Evolutionary conservation across 192 early-diverging fungal genomes (phyloP).

Genomic region (Cetraspora pellucida): DNA sequence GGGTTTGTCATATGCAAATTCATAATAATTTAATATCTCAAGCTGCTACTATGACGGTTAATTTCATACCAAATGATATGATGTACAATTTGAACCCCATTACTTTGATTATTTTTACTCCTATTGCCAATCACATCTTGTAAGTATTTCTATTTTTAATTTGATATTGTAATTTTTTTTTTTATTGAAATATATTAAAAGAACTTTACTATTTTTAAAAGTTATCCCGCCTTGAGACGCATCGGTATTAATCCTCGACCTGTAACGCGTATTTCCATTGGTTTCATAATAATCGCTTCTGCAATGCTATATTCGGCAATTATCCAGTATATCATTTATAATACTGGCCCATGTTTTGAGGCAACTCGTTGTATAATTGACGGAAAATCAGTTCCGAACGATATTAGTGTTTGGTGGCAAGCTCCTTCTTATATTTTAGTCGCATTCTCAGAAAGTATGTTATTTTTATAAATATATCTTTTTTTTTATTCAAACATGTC

Average conservation of each 20-base stretch:
- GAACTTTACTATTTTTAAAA: slow-evolving; percentile 4
- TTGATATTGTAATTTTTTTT: neutral
- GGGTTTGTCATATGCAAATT: slow-evolving; percentile 71
- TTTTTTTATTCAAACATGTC: neutral
- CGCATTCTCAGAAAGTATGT: slow-evolving; percentile 58
- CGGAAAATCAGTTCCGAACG: slow-evolving; percentile 47
- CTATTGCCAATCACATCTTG: slow-evolving; percentile 58
- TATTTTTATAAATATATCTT: neutral
- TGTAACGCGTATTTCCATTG: slow-evolving; percentile 65
- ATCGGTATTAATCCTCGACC: slow-evolving; percentile 57
- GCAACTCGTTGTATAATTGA: slow-evolving; percentile 35
- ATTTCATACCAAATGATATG: slow-evolving; percentile 64
- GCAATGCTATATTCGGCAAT: slow-evolving; percentile 65
- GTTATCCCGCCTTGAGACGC: slow-evolving; percentile 63
- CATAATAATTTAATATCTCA: slow-evolving; percentile 64
- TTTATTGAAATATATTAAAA: neutral
- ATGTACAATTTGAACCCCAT: slow-evolving; percentile 71
- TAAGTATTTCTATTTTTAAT: neutral
- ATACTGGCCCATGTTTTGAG: slow-evolving; percentile 55
- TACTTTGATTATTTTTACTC: slow-evolving; percentile 68
- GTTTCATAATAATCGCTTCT: slow-evolving; percentile 61
- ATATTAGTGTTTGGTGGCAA: slow-evolving; percentile 61
- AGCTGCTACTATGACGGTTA: slow-evolving; percentile 58
- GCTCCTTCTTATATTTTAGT: slow-evolving; percentile 65
- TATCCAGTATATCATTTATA: slow-evolving; percentile 68